Base-by-base conservation (phyloP, 1,284 basidiomycete genomes). In the Coriolopsis trogii region DNA sequence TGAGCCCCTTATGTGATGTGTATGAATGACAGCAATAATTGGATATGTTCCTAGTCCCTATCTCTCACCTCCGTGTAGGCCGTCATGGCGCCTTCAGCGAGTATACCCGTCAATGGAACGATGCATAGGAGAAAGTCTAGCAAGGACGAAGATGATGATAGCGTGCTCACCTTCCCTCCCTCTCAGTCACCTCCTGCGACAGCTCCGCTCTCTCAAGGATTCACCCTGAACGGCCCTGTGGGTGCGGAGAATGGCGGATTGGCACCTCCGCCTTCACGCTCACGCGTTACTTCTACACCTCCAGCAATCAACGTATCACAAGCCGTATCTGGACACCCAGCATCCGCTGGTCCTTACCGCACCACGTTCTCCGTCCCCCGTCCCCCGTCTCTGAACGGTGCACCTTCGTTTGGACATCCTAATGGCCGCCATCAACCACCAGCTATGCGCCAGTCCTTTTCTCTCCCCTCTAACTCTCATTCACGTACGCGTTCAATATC, bases 401-500 rank as follows among this genome's bases (percentile, higher is more conserved):
- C 42, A 51, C 51, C 49, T 62, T 41, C 62, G 8, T 54, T 58
- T 36, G 33, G 60, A n/a, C 51, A 56, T 13, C 51, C 58, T 3
- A 49, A 49, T 25, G 53, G 53, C 26, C 61, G 61, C 24, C 63
- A 64, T 30, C 71, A 62, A 45, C 61, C 73, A 26, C 65, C 73
- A 2, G 61, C 73, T 5, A 77, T 81, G 41, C 77, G 80, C 38
- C 67, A 78, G 4, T 78, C 75, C 0, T 78, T 85, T 53, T 70
- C 73, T 12, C 54, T 71, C 5, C 67, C 72, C 42, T 9, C 39
- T 7, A 62, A 63, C 50, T 52, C 61, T 53, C 66, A 66, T 66
- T 46, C 67, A 63, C 61, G 65, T 31, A 24, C 84, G 80, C 67
- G 69, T 70, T 43, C 77, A 78, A 77, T 83, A 38, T 85, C 84